Evolutionary conservation across 352 stramenopile genomes (phyloP).

Genomic region (Phytophthora podocarpi): DNA sequence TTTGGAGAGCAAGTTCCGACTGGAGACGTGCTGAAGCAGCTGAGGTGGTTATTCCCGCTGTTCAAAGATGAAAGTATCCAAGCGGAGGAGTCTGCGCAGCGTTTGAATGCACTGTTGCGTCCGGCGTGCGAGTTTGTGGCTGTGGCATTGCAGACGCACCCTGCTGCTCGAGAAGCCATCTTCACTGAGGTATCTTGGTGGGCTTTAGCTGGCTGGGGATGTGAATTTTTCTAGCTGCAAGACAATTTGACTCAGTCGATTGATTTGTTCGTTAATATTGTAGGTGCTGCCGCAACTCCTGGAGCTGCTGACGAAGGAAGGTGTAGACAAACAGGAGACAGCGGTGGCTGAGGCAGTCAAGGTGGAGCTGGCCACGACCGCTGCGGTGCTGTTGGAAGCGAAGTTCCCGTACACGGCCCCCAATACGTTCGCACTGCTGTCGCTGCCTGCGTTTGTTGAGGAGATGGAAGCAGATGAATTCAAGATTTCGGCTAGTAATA

Average conservation of each 20-base stretch:
- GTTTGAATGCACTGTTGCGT: slow-evolving; percentile 59
- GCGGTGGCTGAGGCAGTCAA: slow-evolving; percentile 49
- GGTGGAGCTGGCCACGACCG: slow-evolving; percentile 55
- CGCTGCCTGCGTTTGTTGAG: slow-evolving; percentile 62
- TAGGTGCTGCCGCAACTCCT: slow-evolving; percentile 56
- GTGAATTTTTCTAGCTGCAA: too few relatives aligned
- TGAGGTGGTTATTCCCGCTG: slow-evolving; percentile 62
- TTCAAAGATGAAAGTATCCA: slow-evolving; percentile 37
- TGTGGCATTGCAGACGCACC: slow-evolving; percentile 73
- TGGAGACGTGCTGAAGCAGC: slow-evolving; percentile 42
- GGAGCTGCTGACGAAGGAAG: slow-evolving; percentile 39
- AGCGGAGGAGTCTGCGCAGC: slow-evolving; percentile 14
- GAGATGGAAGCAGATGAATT: slow-evolving; percentile 48
- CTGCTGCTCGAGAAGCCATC: slow-evolving; percentile 38
- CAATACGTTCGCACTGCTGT: slow-evolving; percentile 61
- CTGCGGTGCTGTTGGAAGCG: slow-evolving; percentile 63
- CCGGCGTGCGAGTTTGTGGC: slow-evolving; percentile 66
- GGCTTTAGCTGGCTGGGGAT: too few relatives aligned
- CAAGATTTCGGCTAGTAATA: slow-evolving; percentile 21
- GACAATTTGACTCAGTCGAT: too few relatives aligned
- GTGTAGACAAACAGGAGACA: slow-evolving; percentile 6
- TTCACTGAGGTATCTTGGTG: slow-evolving; percentile 43
- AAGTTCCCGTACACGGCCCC: slow-evolving; percentile 39
- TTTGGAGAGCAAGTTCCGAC: slow-evolving; percentile 51
- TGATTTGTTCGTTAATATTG: not conserved